These are phyloP conservation scores for Nemania sp. DNA, from an alignment of 2,329 filamentous ascomycete genomes.

Conservation along the genomic window DNA sequence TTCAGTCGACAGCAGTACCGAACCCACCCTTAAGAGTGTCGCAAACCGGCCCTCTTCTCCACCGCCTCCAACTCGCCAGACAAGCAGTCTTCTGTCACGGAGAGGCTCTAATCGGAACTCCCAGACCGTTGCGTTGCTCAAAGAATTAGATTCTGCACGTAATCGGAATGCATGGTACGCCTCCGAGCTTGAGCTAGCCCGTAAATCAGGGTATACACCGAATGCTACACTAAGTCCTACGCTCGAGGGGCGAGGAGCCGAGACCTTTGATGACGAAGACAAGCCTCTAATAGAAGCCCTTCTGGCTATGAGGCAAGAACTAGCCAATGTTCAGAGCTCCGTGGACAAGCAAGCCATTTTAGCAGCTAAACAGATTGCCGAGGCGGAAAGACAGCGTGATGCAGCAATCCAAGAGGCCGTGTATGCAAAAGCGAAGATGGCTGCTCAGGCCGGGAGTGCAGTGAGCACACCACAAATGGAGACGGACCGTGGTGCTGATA, in stretches of 20 bases:
- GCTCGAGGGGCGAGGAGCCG: slow-evolving; percentile 79
- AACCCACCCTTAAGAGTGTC: slow-evolving; percentile 62
- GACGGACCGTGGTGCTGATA: slow-evolving; percentile 67
- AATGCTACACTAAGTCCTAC: slow-evolving; percentile 76
- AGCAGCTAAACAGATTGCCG: slow-evolving; percentile 89
- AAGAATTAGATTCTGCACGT: slow-evolving; percentile 86
- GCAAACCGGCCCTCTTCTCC: slow-evolving; percentile 65
- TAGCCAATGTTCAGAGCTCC: slow-evolving; percentile 88
- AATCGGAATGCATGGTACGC: slow-evolving; percentile 97
- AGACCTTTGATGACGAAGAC: slow-evolving; percentile 91
- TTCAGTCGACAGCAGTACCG: slow-evolving; percentile 76
- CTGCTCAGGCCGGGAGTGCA: slow-evolving; percentile 77
- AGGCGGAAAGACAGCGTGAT: slow-evolving; percentile 94
- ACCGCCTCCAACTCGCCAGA: slow-evolving; percentile 67
- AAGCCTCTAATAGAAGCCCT: slow-evolving; percentile 92
- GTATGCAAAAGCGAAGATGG: slow-evolving; percentile 92
- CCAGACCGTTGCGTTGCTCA: slow-evolving; percentile 79
- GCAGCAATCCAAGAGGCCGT: slow-evolving; percentile 94
- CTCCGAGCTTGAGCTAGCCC: slow-evolving; percentile 90
- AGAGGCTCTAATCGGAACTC: slow-evolving; percentile 71
- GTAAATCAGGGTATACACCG: slow-evolving; percentile 87
- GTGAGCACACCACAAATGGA: slow-evolving; percentile 70
- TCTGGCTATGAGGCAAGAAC: slow-evolving; percentile 88
- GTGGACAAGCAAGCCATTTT: slow-evolving; percentile 89
- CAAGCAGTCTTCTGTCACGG: slow-evolving; percentile 69